phyloP scores from a whole-genome alignment of 805 yeast genomes.

The Ascoidea tarda region DNA sequence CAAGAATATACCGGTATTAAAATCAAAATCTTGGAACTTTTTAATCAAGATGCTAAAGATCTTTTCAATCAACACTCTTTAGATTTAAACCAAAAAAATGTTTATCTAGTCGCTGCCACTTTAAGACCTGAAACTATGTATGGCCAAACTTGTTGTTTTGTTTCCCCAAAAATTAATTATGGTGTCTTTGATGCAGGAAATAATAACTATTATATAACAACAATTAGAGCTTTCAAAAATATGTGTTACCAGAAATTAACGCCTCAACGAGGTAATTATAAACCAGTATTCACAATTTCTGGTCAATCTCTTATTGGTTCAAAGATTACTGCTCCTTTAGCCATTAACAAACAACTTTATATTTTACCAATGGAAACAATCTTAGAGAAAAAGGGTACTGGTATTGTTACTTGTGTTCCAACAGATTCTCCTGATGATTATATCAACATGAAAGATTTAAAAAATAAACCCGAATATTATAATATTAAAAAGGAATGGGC shows the following conservation, averaged over 20 bases:
- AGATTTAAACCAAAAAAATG: conserved; percentile 37
- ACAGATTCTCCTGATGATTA: conserved; percentile 98
- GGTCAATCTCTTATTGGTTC: conserved; percentile 80
- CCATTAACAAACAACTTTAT: conserved; percentile 54
- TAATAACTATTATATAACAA: conserved; percentile 65
- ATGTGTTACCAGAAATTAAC: conserved; percentile 93
- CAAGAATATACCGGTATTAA: conserved; percentile 94
- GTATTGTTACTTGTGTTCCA: conserved; percentile 98
- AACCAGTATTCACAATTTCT: conserved; percentile 39
- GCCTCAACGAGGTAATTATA: conserved; percentile 71
- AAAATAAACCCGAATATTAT: conserved; percentile 83
- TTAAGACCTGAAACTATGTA: conserved; percentile 98
- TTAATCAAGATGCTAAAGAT: conserved; percentile 37
- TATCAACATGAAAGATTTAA: conserved; percentile 72
- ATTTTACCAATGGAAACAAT: conserved; percentile 97
- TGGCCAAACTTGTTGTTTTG: conserved; percentile 97
- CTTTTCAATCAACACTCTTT: conserved; percentile 32
- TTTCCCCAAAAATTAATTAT: conserved; percentile 84
- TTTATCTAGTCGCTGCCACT: conserved; percentile 88
- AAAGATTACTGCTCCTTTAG: conserved; percentile 72
- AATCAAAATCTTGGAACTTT: conserved; percentile 52
- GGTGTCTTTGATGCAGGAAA: conserved; percentile 82
- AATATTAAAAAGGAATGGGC: conserved; percentile 83
- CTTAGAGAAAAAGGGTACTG: conserved; percentile 91
- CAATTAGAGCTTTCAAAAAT: conserved; percentile 93